phyloP scores from a whole-genome alignment of 2,329 filamentous ascomycete genomes.

The Aspergillus intermedius region DNA sequence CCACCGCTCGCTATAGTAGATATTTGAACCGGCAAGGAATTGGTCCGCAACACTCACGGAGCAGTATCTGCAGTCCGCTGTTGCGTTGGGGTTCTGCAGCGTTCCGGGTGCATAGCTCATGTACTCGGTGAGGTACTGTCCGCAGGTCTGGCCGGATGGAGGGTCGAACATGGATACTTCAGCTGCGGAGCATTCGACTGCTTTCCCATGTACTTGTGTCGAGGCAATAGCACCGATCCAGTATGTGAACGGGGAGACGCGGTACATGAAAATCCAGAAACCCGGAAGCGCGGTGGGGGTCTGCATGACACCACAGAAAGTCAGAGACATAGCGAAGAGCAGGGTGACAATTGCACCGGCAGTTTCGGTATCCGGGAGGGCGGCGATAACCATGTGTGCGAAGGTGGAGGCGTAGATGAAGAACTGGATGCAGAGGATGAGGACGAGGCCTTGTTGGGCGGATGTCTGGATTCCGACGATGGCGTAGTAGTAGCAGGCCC shows the following conservation, averaged over 20 bases:
- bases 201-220: slow-evolving; percentile 60
- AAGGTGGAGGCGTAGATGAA: slow-evolving; percentile 77
- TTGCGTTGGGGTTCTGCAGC: slow-evolving; percentile 46
- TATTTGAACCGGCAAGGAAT: slow-evolving; percentile 37
- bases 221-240: slow-evolving; percentile 59
- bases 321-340: slow-evolving; percentile 74
- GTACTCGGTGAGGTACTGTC: slow-evolving; percentile 51
- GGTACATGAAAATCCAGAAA: slow-evolving; percentile 62
- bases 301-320: slow-evolving; percentile 67
- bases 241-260: slow-evolving; percentile 51
- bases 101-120: slow-evolving; percentile 47
- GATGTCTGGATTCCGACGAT: slow-evolving; percentile 54
- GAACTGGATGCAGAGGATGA: slow-evolving; percentile 69
- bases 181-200: slow-evolving; percentile 59
- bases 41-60: slow-evolving; percentile 30
- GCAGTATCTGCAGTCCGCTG: slow-evolving; percentile 47
- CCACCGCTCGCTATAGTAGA: slow-evolving; percentile 55
- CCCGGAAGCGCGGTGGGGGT: slow-evolving; percentile 54
- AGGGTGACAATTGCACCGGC: slow-evolving; percentile 69
- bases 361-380: slow-evolving; percentile 63
- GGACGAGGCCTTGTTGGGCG: slow-evolving; percentile 69
- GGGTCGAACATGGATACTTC: slow-evolving; percentile 64
- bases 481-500: slow-evolving; percentile 78
- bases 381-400: slow-evolving; percentile 69
- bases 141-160: slow-evolving; percentile 51